A percentile compares a stretch with the other conserved stretches of the same genome.
Evolutionary conservation across 805 yeast species (phyloP).

Genomic region (Starmerella bombi): DNA sequence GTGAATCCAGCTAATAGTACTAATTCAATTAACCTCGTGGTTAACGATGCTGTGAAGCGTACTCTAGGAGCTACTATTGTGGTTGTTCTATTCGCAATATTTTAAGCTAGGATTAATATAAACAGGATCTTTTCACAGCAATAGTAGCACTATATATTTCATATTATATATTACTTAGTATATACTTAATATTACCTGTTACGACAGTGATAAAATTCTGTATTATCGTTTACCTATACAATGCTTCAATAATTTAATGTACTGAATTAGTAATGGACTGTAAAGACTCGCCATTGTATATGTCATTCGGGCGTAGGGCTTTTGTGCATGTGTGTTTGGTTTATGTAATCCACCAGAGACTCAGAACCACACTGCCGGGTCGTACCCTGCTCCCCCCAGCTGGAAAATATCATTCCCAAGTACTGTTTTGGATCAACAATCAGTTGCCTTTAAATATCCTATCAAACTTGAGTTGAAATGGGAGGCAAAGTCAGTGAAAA

Average conservation of each 20-base stretch:
- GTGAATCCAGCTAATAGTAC: too few relatives aligned
- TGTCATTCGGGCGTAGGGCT: background rate
- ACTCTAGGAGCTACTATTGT: too few relatives aligned
- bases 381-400: background rate
- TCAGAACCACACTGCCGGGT: background rate
- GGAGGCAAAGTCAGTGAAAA: constrained; percentile 82
- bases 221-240: background rate
- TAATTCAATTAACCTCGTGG: too few relatives aligned
- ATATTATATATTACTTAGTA: too few relatives aligned
- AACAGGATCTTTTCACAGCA: too few relatives aligned
- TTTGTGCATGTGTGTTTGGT: too few relatives aligned
- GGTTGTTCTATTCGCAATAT: too few relatives aligned
- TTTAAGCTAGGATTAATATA: too few relatives aligned
- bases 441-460: constrained; percentile 28
- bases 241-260: background rate
- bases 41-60: too few relatives aligned
- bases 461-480: constrained; percentile 74
- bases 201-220: background rate
- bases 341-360: too few relatives aligned
- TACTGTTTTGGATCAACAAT: background rate
- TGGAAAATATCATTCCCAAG: background rate
- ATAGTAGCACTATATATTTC: too few relatives aligned
- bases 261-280: too few relatives aligned
- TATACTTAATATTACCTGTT: background rate
- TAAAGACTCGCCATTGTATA: background rate